Conservation (phyloP, 495 filamentous ascomycete genomes). For the Glonium stellatum region DNA sequence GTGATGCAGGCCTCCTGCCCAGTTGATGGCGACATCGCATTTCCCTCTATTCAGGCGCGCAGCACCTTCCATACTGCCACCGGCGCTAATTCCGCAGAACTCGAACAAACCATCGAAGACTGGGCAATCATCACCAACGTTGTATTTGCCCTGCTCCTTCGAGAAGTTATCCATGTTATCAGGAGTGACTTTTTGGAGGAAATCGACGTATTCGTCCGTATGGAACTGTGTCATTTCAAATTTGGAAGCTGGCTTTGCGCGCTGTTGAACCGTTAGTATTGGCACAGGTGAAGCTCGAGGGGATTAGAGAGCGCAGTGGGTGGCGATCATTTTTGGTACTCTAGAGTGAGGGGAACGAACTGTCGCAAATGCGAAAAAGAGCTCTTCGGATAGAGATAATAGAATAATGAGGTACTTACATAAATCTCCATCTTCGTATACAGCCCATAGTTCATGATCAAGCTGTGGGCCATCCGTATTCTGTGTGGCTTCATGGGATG, state of each 20-base stretch:
- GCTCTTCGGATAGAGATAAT: not conserved
- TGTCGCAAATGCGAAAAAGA: not conserved
- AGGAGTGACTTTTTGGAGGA: constrained; percentile 89
- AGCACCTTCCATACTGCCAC: constrained; percentile 95
- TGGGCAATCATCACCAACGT: constrained; percentile 95
- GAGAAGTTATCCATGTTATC: constrained; percentile 96
- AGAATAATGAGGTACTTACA: constrained; percentile 47
- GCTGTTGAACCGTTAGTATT: constrained; percentile 46
- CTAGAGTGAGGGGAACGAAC: not conserved
- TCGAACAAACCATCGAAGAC: constrained; percentile 98
- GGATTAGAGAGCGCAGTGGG: not conserved
- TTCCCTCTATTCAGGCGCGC: constrained; percentile 86
- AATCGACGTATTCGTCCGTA: constrained; percentile 98
- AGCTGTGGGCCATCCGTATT: constrained; percentile 89
- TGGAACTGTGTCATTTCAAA: constrained; percentile 99
- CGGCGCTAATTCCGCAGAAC: constrained; percentile 95
- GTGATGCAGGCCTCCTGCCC: constrained; percentile 95
- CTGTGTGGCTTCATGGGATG: constrained; percentile 99
- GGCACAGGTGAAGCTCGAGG: not conserved
- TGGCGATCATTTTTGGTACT: not conserved
- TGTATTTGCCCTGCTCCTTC: constrained; percentile 93
- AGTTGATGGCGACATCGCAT: constrained; percentile 95
- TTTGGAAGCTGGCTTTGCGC: constrained; percentile 91
- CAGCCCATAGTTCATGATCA: constrained; percentile 98
- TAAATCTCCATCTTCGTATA: constrained; percentile 99